phyloP scores from a whole-genome alignment of 2,329 filamentous ascomycete genomes.

The Colletotrichum godetiae region DNA sequence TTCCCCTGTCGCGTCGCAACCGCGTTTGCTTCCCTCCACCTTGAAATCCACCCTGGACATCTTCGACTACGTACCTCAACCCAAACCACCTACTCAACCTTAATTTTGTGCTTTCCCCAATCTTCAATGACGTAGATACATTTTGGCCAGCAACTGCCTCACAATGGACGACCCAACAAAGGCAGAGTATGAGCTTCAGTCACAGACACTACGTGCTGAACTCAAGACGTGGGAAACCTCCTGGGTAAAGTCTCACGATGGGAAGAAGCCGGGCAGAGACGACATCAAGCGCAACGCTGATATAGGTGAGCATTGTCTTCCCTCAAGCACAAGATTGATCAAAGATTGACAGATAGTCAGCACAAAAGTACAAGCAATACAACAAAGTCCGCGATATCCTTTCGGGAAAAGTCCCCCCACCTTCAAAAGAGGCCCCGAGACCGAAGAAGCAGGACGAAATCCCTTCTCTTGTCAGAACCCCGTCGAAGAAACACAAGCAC shows the following conservation, averaged over 20 bases:
- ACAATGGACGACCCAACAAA: slow-evolving; percentile 60
- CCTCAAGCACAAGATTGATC: background rate
- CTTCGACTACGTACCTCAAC: slow-evolving; percentile 3
- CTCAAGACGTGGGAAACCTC: slow-evolving; percentile 80
- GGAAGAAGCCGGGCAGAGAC: slow-evolving; percentile 76
- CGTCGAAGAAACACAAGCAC: slow-evolving; percentile 62
- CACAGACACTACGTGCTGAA: slow-evolving; percentile 70
- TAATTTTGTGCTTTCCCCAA: background rate
- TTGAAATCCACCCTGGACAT: slow-evolving; percentile 10
- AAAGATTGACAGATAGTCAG: slow-evolving; percentile 49
- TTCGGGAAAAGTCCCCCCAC: slow-evolving; percentile 60
- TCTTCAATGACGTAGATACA: slow-evolving; percentile 24
- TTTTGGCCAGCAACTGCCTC: background rate
- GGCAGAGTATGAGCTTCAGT: slow-evolving; percentile 60
- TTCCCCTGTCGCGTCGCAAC: slow-evolving; percentile 18
- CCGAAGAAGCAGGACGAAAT: slow-evolving; percentile 56
- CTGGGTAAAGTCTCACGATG: slow-evolving; percentile 71
- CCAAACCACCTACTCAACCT: background rate
- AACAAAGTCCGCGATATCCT: slow-evolving; percentile 72
- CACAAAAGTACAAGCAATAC: slow-evolving; percentile 82
- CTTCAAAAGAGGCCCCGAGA: slow-evolving; percentile 50
- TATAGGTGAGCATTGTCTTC: slow-evolving; percentile 66
- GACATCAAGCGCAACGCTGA: slow-evolving; percentile 80
- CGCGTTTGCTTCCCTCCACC: slow-evolving; percentile 16
- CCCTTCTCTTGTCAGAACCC: slow-evolving; percentile 52